A percentile compares a stretch with the other conserved stretches of the same genome.
Conservation (phyloP, 176 grass and related monocot species). For the Microstegium vimineum region DNA sequence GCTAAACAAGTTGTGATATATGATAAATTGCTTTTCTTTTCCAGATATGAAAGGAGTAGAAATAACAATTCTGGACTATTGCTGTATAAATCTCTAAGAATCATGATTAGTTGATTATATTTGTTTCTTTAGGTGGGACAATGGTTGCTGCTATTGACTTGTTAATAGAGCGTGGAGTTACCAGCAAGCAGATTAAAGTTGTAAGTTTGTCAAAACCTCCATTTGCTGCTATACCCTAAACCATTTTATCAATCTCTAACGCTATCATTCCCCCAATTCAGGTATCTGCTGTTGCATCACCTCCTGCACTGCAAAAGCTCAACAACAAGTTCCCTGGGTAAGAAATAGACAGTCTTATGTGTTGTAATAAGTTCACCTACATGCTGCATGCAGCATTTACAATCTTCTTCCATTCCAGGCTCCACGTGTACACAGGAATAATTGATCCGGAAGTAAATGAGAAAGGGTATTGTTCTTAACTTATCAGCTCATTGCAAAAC, state of each 20-base stretch:
- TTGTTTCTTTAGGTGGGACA: conserved; percentile 78
- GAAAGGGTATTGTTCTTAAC: conserved; percentile 72
- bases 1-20: not conserved
- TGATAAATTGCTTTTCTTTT: not conserved
- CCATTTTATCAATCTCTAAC: conserved; percentile 2
- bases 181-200: conserved; percentile 88
- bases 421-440: conserved; percentile 92
- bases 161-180: conserved; percentile 79
- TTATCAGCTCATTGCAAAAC: not conserved
- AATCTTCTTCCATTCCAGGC: conserved; percentile 38
- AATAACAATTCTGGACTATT: conserved; percentile 6
- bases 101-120: not conserved
- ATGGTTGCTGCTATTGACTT: conserved; percentile 89
- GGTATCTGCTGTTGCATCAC: conserved; percentile 90
- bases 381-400: not conserved
- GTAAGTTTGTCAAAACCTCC: conserved; percentile 41
- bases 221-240: not conserved
- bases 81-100: not conserved
- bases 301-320: conserved; percentile 89
- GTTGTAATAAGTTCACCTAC: conserved; percentile 1
- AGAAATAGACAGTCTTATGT: conserved; percentile 22
- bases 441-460: conserved; percentile 91
- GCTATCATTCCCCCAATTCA: conserved; percentile 10
- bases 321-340: conserved; percentile 89
- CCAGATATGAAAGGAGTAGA: not conserved